Evolutionary conservation across 1,284 basidiomycete genomes (phyloP).

Genomic region (Tetrapyrgos nigripes): DNA sequence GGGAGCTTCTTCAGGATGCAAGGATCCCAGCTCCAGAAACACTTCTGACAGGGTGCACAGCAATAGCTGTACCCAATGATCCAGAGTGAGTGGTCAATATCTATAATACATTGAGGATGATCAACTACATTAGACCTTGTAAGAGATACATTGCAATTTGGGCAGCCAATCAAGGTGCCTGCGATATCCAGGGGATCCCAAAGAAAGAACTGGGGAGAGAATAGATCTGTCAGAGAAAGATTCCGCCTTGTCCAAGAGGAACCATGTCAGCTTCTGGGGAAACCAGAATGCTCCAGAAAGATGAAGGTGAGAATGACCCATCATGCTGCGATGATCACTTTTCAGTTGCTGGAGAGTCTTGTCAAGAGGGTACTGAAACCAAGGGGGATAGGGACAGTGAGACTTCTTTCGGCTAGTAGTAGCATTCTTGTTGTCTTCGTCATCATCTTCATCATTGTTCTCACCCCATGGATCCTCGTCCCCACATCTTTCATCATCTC

Average conservation of each 20-base stretch:
- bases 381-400: neutral
- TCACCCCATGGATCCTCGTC: neutral
- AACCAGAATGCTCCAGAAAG: neutral
- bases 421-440: neutral
- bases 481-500: neutral
- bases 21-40: neutral
- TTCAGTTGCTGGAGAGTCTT: neutral
- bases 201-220: neutral
- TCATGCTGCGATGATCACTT: neutral
- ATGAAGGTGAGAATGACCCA: neutral
- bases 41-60: neutral
- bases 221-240: neutral
- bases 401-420: neutral
- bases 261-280: neutral
- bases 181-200: neutral
- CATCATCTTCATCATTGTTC: neutral
- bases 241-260: neutral
- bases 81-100: neutral
- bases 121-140: neutral
- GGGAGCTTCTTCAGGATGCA: neutral
- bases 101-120: neutral
- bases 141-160: neutral
- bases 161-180: neutral
- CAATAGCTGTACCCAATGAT: neutral
- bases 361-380: neutral